Evolutionary conservation across 139 green algal species (phyloP), one percentile per base, ranked within the genome.

Genomic region (Micromonas commoda): DNA sequence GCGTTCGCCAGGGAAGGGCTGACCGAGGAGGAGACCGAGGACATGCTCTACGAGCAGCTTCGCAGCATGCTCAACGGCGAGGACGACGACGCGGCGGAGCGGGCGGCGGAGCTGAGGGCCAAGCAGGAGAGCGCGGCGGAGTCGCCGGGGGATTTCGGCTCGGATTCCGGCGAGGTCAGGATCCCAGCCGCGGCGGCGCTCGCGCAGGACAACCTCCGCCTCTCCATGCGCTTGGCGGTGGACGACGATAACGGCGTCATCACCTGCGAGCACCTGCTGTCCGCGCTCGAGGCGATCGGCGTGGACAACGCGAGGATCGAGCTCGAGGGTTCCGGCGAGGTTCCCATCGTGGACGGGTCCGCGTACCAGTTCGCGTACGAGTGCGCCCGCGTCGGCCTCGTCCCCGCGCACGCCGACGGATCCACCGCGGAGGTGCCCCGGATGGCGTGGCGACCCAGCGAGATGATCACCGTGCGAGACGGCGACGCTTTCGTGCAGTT

Each of bases 261-360:
- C 28, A 80, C 78, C 2, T 78, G 82, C 3, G 87, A 94, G 84
- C 67, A 87, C 35, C 78, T 97, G 81, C 86, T 97, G 65, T 86
- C 87, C 16, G 88, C 92, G 0, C 77, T 97, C 64, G 91, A 97
- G 75, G 85, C 79, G 13, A 91, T 85, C 37, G 92, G 92, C 0
- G 85, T 97, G 6, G 89, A 95, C 80, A 95, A 97, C 80, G 89
- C 89, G 16, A 81, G 91, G 77, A 92, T 92, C 63, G 88, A 92
- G 80, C 73, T 92, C 1, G 86, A 91, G 67, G 86, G 86, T n/a
- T 39, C 39, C 13, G 71, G 71, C 2, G 92, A 97, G 79, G 24
- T 94, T 19, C 92, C 92, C 16, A 79, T 93, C n/a, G 3, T 95
- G 2, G 92, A 97, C 77, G 91, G 92, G 53, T 91, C 84, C 20